Percentiles rank a stretch among this genome's conserved stretches.
Conservation (phyloP, 176 grass and related monocot genomes). For the Phoenix dactylifera region DNA sequence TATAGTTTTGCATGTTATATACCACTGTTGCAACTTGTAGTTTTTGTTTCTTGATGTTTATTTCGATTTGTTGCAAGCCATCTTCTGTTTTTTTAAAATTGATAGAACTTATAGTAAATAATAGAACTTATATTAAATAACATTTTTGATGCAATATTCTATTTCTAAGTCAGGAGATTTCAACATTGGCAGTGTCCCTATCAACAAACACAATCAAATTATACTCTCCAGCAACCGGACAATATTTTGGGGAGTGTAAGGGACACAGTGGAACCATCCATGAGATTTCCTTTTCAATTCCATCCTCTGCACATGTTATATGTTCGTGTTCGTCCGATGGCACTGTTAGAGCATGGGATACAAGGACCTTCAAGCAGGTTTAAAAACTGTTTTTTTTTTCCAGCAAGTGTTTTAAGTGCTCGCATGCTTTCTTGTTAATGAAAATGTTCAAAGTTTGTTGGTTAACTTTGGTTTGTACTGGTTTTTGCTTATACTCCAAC, state of each 20-base stretch:
- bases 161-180: constrained; percentile 66
- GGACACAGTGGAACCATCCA: constrained; percentile 62
- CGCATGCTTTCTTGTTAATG: too few relatives aligned
- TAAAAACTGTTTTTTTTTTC: neutral
- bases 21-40: too few relatives aligned
- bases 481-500: too few relatives aligned
- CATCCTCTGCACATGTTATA: constrained; percentile 52
- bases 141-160: too few relatives aligned
- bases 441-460: too few relatives aligned
- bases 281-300: constrained; percentile 74
- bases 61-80: neutral
- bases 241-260: constrained; percentile 69
- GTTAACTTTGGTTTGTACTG: too few relatives aligned
- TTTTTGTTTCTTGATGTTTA: too few relatives aligned
- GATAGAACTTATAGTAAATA: neutral
- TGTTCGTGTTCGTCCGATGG: constrained; percentile 84
- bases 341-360: constrained; percentile 91
- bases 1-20: too few relatives aligned
- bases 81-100: neutral
- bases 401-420: too few relatives aligned
- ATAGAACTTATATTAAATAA: neutral
- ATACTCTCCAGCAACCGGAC: constrained; percentile 71
- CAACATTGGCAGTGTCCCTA: constrained; percentile 67
- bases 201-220: constrained; percentile 71
- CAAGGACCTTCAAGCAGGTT: constrained; percentile 84